phyloP scores from a whole-genome alignment of 805 yeast genomes.

The Wickerhamiella spandovensis region DNA sequence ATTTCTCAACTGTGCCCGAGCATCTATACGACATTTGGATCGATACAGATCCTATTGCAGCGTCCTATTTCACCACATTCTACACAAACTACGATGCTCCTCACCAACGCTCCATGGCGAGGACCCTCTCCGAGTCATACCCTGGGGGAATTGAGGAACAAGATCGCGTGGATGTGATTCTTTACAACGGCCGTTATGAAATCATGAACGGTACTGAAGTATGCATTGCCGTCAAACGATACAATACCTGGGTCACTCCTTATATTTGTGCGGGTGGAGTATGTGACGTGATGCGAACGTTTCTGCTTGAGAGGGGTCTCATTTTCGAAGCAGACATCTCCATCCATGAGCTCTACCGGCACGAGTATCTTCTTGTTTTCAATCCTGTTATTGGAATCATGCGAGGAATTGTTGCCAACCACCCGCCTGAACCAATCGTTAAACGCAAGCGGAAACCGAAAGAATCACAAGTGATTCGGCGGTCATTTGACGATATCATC shows the following conservation, averaged over 20 bases:
- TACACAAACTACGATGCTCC: background rate
- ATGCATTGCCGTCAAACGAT: constrained; percentile 50
- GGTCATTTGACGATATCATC: background rate
- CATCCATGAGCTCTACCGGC: constrained; percentile 33
- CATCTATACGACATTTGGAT: background rate
- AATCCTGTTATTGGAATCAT: constrained; percentile 67
- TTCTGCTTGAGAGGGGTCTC: constrained; percentile 36
- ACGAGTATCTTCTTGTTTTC: constrained; percentile 57
- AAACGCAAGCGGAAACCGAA: background rate
- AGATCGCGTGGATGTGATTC: constrained; percentile 44
- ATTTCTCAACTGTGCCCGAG: background rate
- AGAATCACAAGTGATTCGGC: background rate
- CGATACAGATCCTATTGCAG: background rate
- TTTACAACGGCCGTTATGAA: constrained; percentile 44
- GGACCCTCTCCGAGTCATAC: background rate
- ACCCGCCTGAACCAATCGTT: background rate
- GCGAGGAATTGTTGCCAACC: background rate
- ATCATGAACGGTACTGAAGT: constrained; percentile 72
- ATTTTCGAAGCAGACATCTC: constrained; percentile 39
- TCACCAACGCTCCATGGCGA: background rate
- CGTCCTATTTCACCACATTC: background rate
- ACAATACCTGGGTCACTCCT: constrained; percentile 65
- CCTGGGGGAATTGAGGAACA: background rate
- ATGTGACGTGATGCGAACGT: constrained; percentile 64
- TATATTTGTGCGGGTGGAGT: constrained; percentile 56